A percentile compares a stretch with the other conserved stretches of the same genome.
These are phyloP conservation scores for Hypocrella siamensis DNA, from an alignment of 2,329 filamentous ascomycete genomes.

Conservation along the genomic window DNA sequence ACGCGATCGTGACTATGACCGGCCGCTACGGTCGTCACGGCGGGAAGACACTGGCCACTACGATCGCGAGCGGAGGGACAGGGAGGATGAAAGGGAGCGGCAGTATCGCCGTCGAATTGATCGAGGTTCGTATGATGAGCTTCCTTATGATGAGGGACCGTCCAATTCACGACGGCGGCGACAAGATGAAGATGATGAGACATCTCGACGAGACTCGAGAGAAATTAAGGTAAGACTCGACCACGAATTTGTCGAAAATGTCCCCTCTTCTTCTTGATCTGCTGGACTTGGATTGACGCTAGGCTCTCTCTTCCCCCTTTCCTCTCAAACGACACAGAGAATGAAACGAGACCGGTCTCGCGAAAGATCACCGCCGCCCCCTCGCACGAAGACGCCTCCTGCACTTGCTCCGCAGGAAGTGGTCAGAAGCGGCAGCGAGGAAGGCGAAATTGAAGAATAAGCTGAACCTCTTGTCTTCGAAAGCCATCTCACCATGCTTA, in stretches of 20 bases:
- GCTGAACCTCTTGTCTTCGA: constrained; percentile 1
- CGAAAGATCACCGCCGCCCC: constrained; percentile 44
- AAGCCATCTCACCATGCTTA: constrained; percentile 1
- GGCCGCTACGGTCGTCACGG: constrained; percentile 32
- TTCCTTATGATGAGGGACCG: constrained; percentile 70
- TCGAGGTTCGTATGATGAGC: constrained; percentile 65
- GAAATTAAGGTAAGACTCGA: constrained; percentile 45
- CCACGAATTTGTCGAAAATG: neutral
- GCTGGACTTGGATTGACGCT: neutral
- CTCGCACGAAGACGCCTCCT: constrained; percentile 41
- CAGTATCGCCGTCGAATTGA: constrained; percentile 68
- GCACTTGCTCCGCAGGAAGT: constrained; percentile 24
- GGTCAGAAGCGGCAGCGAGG: constrained; percentile 66
- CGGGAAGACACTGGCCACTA: constrained; percentile 55
- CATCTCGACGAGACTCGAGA: constrained; percentile 47
- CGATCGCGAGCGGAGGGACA: constrained; percentile 72
- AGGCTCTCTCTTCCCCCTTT: neutral
- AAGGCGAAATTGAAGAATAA: constrained; percentile 84
- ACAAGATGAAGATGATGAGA: constrained; percentile 61
- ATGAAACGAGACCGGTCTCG: constrained; percentile 40
- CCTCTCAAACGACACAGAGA: constrained; percentile 23
- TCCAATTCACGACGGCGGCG: constrained; percentile 56
- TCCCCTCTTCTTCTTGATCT: neutral
- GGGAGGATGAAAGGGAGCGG: constrained; percentile 81
- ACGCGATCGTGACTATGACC: constrained; percentile 20